Conservation (phyloP, 2,329 filamentous ascomycete species). For the Clonostachys rosea region DNA sequence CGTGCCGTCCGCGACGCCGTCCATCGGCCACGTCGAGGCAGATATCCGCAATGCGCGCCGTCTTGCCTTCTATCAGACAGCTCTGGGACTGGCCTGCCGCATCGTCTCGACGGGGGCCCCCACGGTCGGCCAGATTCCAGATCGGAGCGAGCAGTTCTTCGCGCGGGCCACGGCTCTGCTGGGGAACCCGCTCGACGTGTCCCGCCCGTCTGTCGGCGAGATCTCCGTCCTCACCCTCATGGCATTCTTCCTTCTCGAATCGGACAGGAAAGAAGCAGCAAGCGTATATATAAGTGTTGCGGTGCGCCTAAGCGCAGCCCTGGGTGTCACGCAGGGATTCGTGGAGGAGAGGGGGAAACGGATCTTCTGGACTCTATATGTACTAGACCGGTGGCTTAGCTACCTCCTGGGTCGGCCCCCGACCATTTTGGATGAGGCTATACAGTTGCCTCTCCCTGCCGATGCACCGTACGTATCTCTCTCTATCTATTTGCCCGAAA, state of each 20-base stretch:
- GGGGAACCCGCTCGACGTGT: slow-evolving; percentile 40
- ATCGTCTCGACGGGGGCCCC: slow-evolving; percentile 21
- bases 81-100: slow-evolving; percentile 33
- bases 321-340: slow-evolving; percentile 38
- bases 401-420: slow-evolving; percentile 45
- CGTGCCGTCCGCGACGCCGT: slow-evolving; percentile 16
- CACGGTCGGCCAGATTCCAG: background rate
- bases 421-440: slow-evolving; percentile 39
- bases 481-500: background rate
- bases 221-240: slow-evolving; percentile 39
- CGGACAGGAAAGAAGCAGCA: slow-evolving; percentile 41
- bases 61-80: slow-evolving; percentile 38
- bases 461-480: slow-evolving; percentile 29
- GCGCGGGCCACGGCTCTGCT: slow-evolving; percentile 34
- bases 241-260: slow-evolving; percentile 43
- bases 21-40: slow-evolving; percentile 10
- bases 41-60: slow-evolving; percentile 23
- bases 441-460: slow-evolving; percentile 33
- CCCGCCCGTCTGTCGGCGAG: slow-evolving; percentile 30
- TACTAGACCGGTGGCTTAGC: slow-evolving; percentile 43
- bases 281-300: slow-evolving; percentile 41
- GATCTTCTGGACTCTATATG: slow-evolving; percentile 47
- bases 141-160: slow-evolving; percentile 31
- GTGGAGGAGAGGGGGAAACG: slow-evolving; percentile 37
- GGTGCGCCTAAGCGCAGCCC: slow-evolving; percentile 41